A percentile compares a stretch with the other conserved stretches of the same genome.
Evolutionary conservation across 1,139 yeast genomes (phyloP).

Genomic region (Chernovozyma sophiae-reginae): DNA sequence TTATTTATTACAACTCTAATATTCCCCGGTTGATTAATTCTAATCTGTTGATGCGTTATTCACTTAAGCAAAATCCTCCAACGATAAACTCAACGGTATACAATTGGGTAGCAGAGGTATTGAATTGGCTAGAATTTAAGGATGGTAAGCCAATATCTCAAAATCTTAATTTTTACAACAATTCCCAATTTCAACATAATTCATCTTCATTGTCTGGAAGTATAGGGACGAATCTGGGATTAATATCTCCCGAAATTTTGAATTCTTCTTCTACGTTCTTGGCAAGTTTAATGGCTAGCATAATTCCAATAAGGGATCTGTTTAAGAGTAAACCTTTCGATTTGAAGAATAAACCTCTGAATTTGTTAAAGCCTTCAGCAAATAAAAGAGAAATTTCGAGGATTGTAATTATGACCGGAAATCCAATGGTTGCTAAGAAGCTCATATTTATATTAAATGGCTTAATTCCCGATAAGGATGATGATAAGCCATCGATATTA

Average conservation of each 20-base stretch:
- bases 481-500: background rate
- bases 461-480: conserved; percentile 27
- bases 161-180: conserved; percentile 1
- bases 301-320: conserved; percentile 35
- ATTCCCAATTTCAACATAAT: conserved; percentile 3
- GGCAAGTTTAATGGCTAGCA: conserved; percentile 43
- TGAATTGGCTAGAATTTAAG: conserved; percentile 60
- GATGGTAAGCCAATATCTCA: conserved; percentile 37
- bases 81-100: conserved; percentile 16
- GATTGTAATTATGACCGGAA: conserved; percentile 55
- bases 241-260: background rate
- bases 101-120: conserved; percentile 56
- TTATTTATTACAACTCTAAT: conserved; percentile 38
- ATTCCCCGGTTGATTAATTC: conserved; percentile 44
- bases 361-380: conserved; percentile 12
- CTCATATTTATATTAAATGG: conserved; percentile 53
- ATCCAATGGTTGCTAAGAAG: conserved; percentile 59
- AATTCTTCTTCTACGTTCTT: conserved; percentile 26
- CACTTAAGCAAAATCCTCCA: background rate
- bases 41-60: conserved; percentile 24
- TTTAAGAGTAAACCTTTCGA: conserved; percentile 33
- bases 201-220: background rate
- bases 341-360: conserved; percentile 32
- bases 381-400: conserved; percentile 35
- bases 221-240: background rate